A percentile compares a stretch with the other conserved stretches of the same genome.
Evolutionary conservation across 345 rosid species (phyloP).

Genomic region (Sisymbrium altissimum): DNA sequence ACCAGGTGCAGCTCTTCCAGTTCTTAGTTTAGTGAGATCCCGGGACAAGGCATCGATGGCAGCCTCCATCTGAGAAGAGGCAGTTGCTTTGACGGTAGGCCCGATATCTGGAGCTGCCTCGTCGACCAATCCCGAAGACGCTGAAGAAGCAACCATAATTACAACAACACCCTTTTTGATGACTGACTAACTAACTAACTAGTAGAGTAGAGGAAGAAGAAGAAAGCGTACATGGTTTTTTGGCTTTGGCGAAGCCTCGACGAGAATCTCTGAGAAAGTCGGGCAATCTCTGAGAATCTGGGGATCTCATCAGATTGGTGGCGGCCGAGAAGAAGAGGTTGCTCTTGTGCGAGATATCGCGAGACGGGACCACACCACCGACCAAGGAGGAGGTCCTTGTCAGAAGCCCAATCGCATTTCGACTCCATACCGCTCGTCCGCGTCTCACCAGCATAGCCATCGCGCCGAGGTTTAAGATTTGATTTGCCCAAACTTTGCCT

Average conservation of each 20-base stretch:
- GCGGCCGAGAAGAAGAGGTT: constrained; percentile 19
- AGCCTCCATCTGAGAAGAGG: constrained; percentile 85
- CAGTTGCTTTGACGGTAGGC: constrained; percentile 56
- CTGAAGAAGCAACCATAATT: constrained; percentile 31
- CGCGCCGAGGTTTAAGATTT: too few species aligned
- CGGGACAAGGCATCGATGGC: constrained; percentile 73
- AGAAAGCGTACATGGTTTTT: constrained; percentile 46
- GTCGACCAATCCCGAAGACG: constrained; percentile 50
- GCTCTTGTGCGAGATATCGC: constrained; percentile 29
- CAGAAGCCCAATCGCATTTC: constrained; percentile 36
- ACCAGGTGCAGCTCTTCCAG: constrained; percentile 62
- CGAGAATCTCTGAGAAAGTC: constrained; percentile 41
- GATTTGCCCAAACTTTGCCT: too few species aligned
- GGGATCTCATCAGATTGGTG: constrained; percentile 1
- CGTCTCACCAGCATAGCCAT: constrained; percentile 64
- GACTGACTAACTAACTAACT: too few species aligned
- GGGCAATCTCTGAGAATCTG: constrained; percentile 6
- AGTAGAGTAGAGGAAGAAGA: too few species aligned
- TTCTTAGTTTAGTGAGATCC: constrained; percentile 73
- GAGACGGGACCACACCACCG: constrained; percentile 35
- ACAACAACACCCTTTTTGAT: too few species aligned
- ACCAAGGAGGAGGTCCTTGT: constrained; percentile 19
- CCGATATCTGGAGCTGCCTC: constrained; percentile 52
- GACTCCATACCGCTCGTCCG: constrained; percentile 44
- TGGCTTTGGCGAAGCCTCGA: constrained; percentile 79